phyloP scores from a whole-genome alignment of 257 asterid species.

The Plantago elongata region DNA sequence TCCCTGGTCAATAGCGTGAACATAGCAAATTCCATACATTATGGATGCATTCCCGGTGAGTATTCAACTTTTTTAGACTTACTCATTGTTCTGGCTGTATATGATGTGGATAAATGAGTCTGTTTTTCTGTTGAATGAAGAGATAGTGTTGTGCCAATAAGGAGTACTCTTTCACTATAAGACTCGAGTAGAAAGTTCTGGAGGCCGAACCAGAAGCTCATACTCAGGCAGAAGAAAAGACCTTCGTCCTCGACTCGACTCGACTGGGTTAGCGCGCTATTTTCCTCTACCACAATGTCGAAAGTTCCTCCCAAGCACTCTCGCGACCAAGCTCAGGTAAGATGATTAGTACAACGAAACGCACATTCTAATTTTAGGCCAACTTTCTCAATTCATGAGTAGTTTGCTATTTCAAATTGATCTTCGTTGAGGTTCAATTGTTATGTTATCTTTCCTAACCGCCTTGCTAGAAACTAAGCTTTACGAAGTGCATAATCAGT shows the following conservation, averaged over 20 bases:
- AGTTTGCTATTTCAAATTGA: neutral
- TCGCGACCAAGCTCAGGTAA: conserved; percentile 61
- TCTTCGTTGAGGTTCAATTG: neutral
- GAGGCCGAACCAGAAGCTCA: no score
- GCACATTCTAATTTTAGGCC: neutral
- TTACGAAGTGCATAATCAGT: neutral
- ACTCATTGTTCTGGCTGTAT: neutral
- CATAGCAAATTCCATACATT: conserved; percentile 90
- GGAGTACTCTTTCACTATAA: no score
- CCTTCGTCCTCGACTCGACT: no score
- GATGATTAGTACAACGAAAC: neutral
- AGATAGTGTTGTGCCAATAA: no score
- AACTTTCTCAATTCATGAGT: neutral
- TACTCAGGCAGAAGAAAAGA: no score
- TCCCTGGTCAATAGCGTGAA: conserved; percentile 99
- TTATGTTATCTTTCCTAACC: neutral
- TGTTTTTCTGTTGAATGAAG: neutral
- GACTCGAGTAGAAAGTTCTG: no score
- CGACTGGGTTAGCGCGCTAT: no score
- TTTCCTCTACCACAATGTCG: conserved; percentile 35
- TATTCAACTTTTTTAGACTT: neutral
- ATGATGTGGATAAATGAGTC: no score
- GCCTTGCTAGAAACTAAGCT: neutral
- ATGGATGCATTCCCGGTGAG: conserved; percentile 97
- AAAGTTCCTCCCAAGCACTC: conserved; percentile 55